phyloP scores from a whole-genome alignment of 2,329 filamentous ascomycete species.

The Aspergillus sclerotialis region DNA sequence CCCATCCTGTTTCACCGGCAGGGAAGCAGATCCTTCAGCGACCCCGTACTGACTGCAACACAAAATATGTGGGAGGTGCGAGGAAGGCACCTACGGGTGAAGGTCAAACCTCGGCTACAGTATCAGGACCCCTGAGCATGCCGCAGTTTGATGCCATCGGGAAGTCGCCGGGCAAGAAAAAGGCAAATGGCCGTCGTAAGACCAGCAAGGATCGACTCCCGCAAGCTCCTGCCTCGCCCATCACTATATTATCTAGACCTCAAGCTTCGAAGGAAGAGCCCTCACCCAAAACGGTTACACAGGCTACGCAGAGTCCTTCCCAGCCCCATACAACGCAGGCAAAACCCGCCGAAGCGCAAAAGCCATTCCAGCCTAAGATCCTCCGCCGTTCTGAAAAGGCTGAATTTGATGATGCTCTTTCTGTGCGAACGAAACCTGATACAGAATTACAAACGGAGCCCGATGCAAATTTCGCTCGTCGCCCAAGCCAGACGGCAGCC shows the following conservation, averaged over 20 bases:
- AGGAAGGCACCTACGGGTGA: conserved; percentile 9
- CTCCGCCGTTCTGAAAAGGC: conserved; percentile 43
- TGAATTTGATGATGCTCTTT: conserved; percentile 22
- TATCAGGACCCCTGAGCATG: conserved; percentile 33
- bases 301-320: conserved; percentile 6
- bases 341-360: conserved; percentile 29
- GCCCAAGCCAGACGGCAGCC: conserved; percentile 35
- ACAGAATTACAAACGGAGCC: conserved; percentile 11
- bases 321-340: conserved; percentile 11
- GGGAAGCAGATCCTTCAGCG: conserved; percentile 29
- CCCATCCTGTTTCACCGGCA: conserved; percentile 31
- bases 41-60: conserved; percentile 10
- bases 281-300: conserved; percentile 3
- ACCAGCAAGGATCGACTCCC: conserved; percentile 13
- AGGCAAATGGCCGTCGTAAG: conserved; percentile 16
- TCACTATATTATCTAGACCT: conserved; percentile 32
- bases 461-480: conserved; percentile 25
- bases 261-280: conserved; percentile 22
- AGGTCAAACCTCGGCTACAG: conserved; percentile 30
- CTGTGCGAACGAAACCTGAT: conserved; percentile 18
- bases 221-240: conserved; percentile 23
- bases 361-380: conserved; percentile 49
- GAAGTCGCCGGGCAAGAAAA: conserved; percentile 19
- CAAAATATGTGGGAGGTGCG: conserved; percentile 9
- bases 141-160: conserved; percentile 31